Percentiles rank a stretch among this genome's conserved stretches.
Conservation (phyloP, 495 filamentous ascomycete species). For the Apodospora peruviana region DNA sequence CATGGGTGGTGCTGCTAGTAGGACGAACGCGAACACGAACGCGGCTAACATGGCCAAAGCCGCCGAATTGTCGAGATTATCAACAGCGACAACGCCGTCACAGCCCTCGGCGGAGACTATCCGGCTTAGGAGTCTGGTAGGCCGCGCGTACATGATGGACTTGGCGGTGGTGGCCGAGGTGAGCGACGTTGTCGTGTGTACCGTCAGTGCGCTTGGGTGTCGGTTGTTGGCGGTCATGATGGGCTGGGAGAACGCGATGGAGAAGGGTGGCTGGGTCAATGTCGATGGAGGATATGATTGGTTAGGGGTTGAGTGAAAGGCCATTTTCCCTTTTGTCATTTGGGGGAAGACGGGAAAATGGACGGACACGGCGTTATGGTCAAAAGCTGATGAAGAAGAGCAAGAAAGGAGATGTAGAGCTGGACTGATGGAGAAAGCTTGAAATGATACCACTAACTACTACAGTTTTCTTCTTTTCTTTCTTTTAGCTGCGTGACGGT, state of each 20-base stretch:
- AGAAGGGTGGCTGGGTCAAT: constrained; percentile 56
- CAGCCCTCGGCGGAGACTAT: constrained; percentile 46
- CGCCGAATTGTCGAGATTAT: constrained; percentile 1
- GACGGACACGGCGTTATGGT: background rate
- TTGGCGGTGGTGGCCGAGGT: constrained; percentile 56
- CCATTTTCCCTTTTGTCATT: background rate
- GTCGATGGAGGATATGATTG: constrained; percentile 64
- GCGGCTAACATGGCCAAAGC: background rate
- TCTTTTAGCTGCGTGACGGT: no score
- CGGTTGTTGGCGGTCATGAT: constrained; percentile 68
- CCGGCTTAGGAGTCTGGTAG: constrained; percentile 58
- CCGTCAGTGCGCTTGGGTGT: constrained; percentile 60
- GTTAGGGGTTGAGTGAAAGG: constrained; percentile 34
- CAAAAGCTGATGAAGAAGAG: no score
- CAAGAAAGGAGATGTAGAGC: no score
- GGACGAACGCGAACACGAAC: constrained; percentile 12
- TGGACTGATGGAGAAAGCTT: no score
- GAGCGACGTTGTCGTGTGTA: constrained; percentile 61
- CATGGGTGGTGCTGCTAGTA: constrained; percentile 24
- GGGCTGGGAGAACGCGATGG: constrained; percentile 66
- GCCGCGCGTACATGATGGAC: constrained; percentile 65
- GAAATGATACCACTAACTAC: no score
- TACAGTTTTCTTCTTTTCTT: no score
- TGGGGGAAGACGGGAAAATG: background rate
- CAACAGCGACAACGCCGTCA: no score